Evolutionary conservation across 306 rosid genomes (phyloP), one percentile per base, ranked within the genome.

Genomic region (Sicyos edulis): DNA sequence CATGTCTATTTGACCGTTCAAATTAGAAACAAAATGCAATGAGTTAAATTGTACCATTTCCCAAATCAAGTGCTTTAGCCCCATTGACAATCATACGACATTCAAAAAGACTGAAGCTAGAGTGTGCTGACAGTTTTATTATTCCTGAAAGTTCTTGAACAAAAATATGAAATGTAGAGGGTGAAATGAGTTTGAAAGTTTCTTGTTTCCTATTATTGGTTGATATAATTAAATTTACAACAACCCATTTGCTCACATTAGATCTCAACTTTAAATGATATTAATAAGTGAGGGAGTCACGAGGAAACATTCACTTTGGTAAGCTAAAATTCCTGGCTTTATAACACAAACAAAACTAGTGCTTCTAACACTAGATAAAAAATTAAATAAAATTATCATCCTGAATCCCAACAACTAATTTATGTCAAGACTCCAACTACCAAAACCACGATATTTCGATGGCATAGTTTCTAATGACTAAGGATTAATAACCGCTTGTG

Each of bases 71-170:
- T 74, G 95, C 83, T 79, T 89, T 92, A 15, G 95, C 66, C 65
- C 89, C 84, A 3, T 86, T 80, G 47, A 92, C 95, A 78, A 88
- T 83, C 84, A 88, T 92, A 24, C 79, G 96, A 77, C 96, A 92
- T 81, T 92, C 95, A 65, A 83, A 92, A 70, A 92, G 84, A 82
- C 89, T 85, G 76, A 92, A 92, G 83, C 88, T 89, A 58, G 96
- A 86, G 83, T 78, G 86, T 74, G 89, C 83, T 70, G 95, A 81
- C 77, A 92, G 78, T 70, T 89, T 92, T 65, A 92, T 92, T 80
- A 86, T 83, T 82, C 92, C 89, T 49, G 95, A 95, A 67, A 92
- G 96, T 78, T 92, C 97, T 97, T 93, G 89, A 75, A 80, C 60
- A 81, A 29, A 59, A 34, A 71, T 44, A 64, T 29, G 1, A 29